Conservation (phyloP, 148 eudicot species). For the Fagopyrum homotropicum region DNA sequence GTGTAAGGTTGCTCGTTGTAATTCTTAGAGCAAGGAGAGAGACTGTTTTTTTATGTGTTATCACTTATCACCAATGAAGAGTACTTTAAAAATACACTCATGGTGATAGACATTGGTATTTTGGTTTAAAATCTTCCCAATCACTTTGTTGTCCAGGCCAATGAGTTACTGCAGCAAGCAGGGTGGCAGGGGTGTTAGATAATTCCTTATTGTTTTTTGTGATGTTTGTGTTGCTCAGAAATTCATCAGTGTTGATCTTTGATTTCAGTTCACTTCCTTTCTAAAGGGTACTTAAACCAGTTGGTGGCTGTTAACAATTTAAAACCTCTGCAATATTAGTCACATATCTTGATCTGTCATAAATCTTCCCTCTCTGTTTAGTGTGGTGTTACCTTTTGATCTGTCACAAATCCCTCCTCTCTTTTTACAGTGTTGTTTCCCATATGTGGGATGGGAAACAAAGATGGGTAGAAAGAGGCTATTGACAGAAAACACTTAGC, state of each 20-base stretch:
- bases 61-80: background rate
- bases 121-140: conserved; percentile 1
- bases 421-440: background rate
- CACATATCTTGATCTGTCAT: background rate
- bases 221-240: background rate
- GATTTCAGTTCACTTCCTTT: background rate
- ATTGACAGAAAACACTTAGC: background rate
- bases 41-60: background rate
- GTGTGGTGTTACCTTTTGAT: background rate
- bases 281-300: background rate
- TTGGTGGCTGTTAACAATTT: background rate
- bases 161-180: background rate
- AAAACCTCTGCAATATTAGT: background rate
- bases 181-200: background rate
- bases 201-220: background rate
- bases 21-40: background rate
- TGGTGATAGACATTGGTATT: background rate
- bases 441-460: background rate
- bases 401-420: background rate
- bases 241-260: background rate
- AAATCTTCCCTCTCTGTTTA: background rate
- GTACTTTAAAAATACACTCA: background rate
- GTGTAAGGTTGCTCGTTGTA: background rate
- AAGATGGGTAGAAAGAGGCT: background rate
- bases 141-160: background rate